Evolutionary conservation across 371 early-diverging fungal species (phyloP).

Genomic region (Basidiobolus meristosporus): DNA sequence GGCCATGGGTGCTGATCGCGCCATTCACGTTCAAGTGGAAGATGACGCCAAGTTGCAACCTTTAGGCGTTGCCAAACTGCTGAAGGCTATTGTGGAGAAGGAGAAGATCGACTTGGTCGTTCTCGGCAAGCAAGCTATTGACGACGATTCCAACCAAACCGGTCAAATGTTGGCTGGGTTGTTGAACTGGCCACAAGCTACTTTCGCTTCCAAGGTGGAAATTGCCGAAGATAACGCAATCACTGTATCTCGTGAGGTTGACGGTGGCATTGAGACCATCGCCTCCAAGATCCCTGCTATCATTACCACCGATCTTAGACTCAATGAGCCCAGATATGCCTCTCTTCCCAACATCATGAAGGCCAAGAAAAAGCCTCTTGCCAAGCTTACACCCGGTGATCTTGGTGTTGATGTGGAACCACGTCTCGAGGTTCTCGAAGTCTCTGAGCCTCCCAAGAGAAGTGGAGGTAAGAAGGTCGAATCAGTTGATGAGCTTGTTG

Average conservation of each 20-base stretch:
- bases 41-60: slow-evolving; percentile 54
- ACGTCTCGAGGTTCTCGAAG: slow-evolving; percentile 66
- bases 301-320: slow-evolving; percentile 85
- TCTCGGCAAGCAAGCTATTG: slow-evolving; percentile 97
- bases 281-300: slow-evolving; percentile 70
- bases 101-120: slow-evolving; percentile 88
- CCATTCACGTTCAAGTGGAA: slow-evolving; percentile 80
- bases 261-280: slow-evolving; percentile 94
- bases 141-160: slow-evolving; percentile 93
- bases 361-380: slow-evolving; percentile 96
- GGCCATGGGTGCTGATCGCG: slow-evolving; percentile 97
- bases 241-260: slow-evolving; percentile 85
- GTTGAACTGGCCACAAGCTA: slow-evolving; percentile 87
- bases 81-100: slow-evolving; percentile 71
- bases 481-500: slow-evolving; percentile 81
- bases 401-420: slow-evolving; percentile 73
- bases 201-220: slow-evolving; percentile 92
- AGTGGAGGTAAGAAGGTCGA: slow-evolving; percentile 85
- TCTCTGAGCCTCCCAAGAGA: slow-evolving; percentile 87
- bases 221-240: slow-evolving; percentile 38
- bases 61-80: slow-evolving; percentile 78
- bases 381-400: slow-evolving; percentile 59
- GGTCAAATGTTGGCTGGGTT: slow-evolving; percentile 97
- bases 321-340: slow-evolving; percentile 92
- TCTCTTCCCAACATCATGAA: slow-evolving; percentile 94